These are phyloP conservation scores for Oryza coarctata DNA, from an alignment of 176 grass and related monocot genomes.

Conservation along the genomic window DNA sequence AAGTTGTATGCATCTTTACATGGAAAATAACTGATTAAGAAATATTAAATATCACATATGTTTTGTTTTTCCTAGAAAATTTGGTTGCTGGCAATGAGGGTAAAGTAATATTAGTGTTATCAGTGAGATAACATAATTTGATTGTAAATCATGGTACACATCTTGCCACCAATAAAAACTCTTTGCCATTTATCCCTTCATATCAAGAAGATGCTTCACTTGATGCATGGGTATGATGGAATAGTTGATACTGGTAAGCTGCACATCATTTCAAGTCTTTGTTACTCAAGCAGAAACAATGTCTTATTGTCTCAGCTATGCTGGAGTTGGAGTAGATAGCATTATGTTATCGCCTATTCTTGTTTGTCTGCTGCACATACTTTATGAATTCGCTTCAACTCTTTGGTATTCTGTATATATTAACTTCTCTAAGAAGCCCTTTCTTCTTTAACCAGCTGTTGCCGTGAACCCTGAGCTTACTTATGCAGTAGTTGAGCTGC, in stretches of 20 bases:
- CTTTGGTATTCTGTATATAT: constrained; percentile 9
- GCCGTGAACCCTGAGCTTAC: constrained; percentile 80
- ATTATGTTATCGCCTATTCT: neutral
- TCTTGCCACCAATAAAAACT: neutral
- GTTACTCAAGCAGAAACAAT: neutral
- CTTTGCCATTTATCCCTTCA: neutral
- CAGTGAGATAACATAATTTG: constrained; percentile 8
- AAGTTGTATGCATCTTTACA: constrained; percentile 4
- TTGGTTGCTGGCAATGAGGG: neutral
- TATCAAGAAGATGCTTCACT: neutral
- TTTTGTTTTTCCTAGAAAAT: neutral
- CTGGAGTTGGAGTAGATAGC: neutral
- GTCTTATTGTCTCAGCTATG: neutral
- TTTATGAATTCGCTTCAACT: neutral
- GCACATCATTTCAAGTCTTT: neutral
- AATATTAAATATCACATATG: neutral
- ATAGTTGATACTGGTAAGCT: neutral
- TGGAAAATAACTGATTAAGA: neutral
- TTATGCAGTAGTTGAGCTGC: constrained; percentile 75
- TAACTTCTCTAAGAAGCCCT: constrained; percentile 29
- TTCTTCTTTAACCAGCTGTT: constrained; percentile 72
- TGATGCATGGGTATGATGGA: constrained; percentile 11
- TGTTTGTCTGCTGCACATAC: constrained; percentile 7
- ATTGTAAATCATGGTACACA: neutral
- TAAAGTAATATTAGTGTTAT: constrained; percentile 3